Evolutionary conservation across 768 basidiomycete species (phyloP).

Genomic region (Podaxis rugospora): DNA sequence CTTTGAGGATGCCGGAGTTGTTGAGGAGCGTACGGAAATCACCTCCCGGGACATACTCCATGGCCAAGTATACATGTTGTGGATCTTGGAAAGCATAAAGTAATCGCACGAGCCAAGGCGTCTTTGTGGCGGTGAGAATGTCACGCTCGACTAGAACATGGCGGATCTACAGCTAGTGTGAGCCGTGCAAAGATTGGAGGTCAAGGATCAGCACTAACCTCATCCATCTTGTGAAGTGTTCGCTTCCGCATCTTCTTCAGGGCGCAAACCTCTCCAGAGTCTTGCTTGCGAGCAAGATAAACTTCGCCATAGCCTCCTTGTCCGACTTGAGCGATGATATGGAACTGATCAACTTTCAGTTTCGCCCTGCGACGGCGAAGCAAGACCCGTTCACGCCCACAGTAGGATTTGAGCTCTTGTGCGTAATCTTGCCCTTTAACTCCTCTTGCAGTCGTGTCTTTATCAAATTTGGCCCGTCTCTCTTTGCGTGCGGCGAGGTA

Average conservation of each 20-base stretch:
- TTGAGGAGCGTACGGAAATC: constrained; percentile 97
- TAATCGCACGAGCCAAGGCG: constrained; percentile 92
- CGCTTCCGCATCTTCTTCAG: constrained; percentile 97
- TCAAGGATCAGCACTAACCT: constrained; percentile 43
- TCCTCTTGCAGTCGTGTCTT: constrained; percentile 69
- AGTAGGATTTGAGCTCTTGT: constrained; percentile 90
- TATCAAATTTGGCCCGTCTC: constrained; percentile 77
- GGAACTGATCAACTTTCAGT: constrained; percentile 90
- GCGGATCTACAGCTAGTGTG: constrained; percentile 57
- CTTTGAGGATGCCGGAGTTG: constrained; percentile 96
- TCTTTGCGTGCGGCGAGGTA: constrained; percentile 86
- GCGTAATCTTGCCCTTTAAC: constrained; percentile 51
- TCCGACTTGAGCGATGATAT: constrained; percentile 97
- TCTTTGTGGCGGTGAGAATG: constrained; percentile 95
- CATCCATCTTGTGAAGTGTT: constrained; percentile 97
- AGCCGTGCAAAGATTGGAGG: background rate
- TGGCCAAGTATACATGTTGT: constrained; percentile 89
- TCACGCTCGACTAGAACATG: constrained; percentile 98
- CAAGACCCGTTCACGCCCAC: constrained; percentile 88
- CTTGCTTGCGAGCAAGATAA: constrained; percentile 90
- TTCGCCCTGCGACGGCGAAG: constrained; percentile 92
- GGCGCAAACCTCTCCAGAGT: constrained; percentile 95
- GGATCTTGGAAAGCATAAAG: constrained; percentile 97
- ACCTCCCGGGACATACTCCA: constrained; percentile 99
- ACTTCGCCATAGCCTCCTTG: constrained; percentile 99